These are phyloP conservation scores for Debaryomyces psychrophilus DNA, from an alignment of 1,139 yeast genomes.

Conservation along the genomic window DNA sequence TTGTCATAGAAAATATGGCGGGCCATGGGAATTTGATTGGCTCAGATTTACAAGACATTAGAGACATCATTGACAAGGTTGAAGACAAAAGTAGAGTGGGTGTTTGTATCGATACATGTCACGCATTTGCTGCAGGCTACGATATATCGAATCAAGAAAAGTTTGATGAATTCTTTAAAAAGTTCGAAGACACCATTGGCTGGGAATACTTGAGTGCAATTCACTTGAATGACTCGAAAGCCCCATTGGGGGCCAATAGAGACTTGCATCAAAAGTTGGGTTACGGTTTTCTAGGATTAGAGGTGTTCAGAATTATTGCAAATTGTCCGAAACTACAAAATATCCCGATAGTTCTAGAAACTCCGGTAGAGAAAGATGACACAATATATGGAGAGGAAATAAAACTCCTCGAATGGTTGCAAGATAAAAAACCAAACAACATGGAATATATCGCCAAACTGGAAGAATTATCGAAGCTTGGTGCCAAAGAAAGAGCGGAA, in stretches of 20 bases:
- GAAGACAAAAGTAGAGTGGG: conserved; percentile 84
- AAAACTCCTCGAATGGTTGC: conserved; percentile 70
- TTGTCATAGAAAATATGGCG: conserved; percentile 96
- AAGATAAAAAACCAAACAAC: conserved; percentile 57
- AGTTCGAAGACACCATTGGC: conserved; percentile 76
- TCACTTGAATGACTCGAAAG: conserved; percentile 92
- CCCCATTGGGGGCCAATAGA: conserved; percentile 86
- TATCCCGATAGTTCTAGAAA: conserved; percentile 86
- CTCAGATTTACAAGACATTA: conserved; percentile 73
- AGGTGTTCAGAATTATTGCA: conserved; percentile 76
- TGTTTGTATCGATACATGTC: conserved; percentile 94
- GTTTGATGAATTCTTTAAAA: conserved; percentile 68
- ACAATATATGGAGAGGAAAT: conserved; percentile 79
- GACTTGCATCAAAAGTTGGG: conserved; percentile 93
- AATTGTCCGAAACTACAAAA: conserved; percentile 62
- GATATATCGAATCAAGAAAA: conserved; percentile 63
- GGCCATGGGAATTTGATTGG: conserved; percentile 95
- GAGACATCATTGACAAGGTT: conserved; percentile 71
- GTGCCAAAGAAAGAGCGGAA: conserved; percentile 60
- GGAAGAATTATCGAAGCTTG: conserved; percentile 54
- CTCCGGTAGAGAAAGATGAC: conserved; percentile 72
- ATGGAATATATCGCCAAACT: conserved; percentile 54
- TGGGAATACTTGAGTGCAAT: conserved; percentile 73
- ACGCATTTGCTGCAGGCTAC: conserved; percentile 94
- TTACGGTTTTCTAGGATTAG: conserved; percentile 84